Percentiles rank a stretch among this genome's conserved stretches.
Conservation (phyloP, 805 yeast genomes). For the Saturnispora halmiae region DNA sequence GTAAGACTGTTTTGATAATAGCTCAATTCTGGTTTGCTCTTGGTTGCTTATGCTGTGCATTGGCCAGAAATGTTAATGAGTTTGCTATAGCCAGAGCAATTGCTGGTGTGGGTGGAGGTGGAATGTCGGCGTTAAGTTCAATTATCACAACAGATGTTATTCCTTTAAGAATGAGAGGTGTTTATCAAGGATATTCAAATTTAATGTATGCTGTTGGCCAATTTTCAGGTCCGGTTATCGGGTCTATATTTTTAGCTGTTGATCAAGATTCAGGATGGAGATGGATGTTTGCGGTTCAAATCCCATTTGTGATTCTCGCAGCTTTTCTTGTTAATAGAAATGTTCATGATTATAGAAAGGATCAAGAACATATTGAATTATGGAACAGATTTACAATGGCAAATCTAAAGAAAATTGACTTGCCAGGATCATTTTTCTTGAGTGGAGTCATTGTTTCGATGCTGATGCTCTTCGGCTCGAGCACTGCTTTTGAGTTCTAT, state of each 20-base stretch:
- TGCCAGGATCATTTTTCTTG: slow-evolving; percentile 33
- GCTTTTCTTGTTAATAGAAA: slow-evolving; percentile 20
- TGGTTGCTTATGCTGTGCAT: slow-evolving; percentile 36
- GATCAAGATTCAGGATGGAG: slow-evolving; percentile 34
- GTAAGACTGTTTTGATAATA: slow-evolving; percentile 36
- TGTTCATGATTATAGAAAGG: slow-evolving; percentile 28
- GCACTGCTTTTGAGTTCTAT: slow-evolving; percentile 4
- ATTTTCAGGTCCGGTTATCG: slow-evolving; percentile 37
- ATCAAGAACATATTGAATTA: slow-evolving; percentile 18
- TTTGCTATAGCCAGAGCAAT: slow-evolving; percentile 43
- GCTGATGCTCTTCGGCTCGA: slow-evolving; percentile 25
- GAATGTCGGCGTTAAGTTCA: slow-evolving; percentile 41
- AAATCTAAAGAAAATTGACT: slow-evolving; percentile 32
- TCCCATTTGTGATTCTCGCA: slow-evolving; percentile 30
- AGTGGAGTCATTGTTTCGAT: slow-evolving; percentile 29
- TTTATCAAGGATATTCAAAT: slow-evolving; percentile 43
- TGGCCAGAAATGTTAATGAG: slow-evolving; percentile 34
- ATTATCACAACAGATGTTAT: slow-evolving; percentile 49
- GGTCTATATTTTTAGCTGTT: slow-evolving; percentile 31
- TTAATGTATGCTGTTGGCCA: slow-evolving; percentile 33
- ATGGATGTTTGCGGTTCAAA: slow-evolving; percentile 36
- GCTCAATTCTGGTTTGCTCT: slow-evolving; percentile 38
- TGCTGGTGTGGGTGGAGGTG: slow-evolving; percentile 55
- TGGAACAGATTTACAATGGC: slow-evolving; percentile 26
- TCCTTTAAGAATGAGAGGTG: slow-evolving; percentile 43